These are phyloP conservation scores for Acephala macrosclerotiorum DNA, from an alignment of 2,329 filamentous ascomycete genomes.

Conservation along the genomic window DNA sequence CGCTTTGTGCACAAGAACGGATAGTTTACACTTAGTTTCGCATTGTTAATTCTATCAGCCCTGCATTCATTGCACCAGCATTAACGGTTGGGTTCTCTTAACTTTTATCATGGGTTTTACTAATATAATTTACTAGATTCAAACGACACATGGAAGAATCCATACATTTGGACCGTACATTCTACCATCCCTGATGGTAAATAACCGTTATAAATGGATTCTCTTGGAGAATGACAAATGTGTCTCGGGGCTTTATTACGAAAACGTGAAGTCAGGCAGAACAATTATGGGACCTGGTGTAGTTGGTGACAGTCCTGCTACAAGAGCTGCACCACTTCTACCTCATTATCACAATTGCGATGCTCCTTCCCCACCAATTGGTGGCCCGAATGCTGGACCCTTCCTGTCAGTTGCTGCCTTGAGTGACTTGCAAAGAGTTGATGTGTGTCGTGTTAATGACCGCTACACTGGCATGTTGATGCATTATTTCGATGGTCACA, in stretches of 20 bases:
- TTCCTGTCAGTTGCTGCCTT: conserved; percentile 25
- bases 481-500: conserved; percentile 10
- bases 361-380: conserved; percentile 18
- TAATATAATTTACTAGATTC: conserved; percentile 4
- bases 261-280: not conserved
- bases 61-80: not conserved
- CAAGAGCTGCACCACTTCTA: conserved; percentile 6
- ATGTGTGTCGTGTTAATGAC: conserved; percentile 17
- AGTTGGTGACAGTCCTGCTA: not conserved
- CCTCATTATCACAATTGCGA: not conserved
- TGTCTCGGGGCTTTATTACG: conserved; percentile 11
- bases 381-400: conserved; percentile 11
- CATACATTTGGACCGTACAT: conserved; percentile 5
- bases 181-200: not conserved
- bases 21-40: not conserved
- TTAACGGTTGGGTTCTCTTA: not conserved
- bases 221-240: not conserved
- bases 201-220: not conserved
- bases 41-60: not conserved
- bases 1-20: not conserved
- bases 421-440: conserved; percentile 18
- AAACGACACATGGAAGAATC: not conserved
- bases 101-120: not conserved
- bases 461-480: conserved; percentile 25
- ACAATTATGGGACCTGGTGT: conserved; percentile 10